Conservation (phyloP, 495 filamentous ascomycete species). For the Aspergillus steynii region DNA sequence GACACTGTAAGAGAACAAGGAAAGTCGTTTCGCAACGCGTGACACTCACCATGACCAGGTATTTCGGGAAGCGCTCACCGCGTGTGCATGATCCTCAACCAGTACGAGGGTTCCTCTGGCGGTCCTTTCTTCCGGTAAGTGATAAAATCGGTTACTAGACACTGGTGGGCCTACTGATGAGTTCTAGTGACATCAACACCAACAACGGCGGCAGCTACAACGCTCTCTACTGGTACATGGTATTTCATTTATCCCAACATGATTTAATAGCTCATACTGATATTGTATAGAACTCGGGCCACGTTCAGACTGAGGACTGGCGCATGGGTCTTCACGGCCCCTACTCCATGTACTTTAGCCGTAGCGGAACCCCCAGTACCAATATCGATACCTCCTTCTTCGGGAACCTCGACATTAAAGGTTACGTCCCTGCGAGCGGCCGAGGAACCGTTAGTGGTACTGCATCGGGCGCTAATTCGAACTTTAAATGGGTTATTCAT, state of each 20-base stretch:
- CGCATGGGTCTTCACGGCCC: constrained; percentile 68
- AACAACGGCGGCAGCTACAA: constrained; percentile 61
- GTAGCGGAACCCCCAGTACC: constrained; percentile 53
- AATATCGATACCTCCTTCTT: constrained; percentile 61
- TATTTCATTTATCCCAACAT: constrained; percentile 12
- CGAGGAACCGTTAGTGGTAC: constrained; percentile 62
- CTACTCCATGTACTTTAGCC: constrained; percentile 62
- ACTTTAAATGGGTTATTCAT: constrained; percentile 56
- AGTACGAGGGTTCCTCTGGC: constrained; percentile 48
- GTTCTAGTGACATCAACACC: constrained; percentile 61
- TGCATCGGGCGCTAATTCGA: constrained; percentile 51
- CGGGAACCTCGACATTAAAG: constrained; percentile 53
- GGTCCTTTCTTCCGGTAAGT: constrained; percentile 50
- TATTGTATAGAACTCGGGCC: constrained; percentile 22
- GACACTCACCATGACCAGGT: constrained; percentile 12
- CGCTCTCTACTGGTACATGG: constrained; percentile 69
- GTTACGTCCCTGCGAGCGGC: constrained; percentile 53
- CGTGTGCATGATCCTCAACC: constrained; percentile 40
- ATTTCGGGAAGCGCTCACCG: constrained; percentile 32
- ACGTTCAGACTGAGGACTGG: constrained; percentile 60
- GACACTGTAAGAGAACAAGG: constrained; percentile 45
- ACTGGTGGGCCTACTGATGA: constrained; percentile 6
- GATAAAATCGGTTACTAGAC: not conserved
- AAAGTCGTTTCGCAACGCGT: not conserved
- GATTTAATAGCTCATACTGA: not conserved